A percentile compares a stretch with the other conserved stretches of the same genome.
These are phyloP conservation scores for Stylonectria norvegica DNA, from an alignment of 2,329 filamentous ascomycete genomes.

Conservation along the genomic window DNA sequence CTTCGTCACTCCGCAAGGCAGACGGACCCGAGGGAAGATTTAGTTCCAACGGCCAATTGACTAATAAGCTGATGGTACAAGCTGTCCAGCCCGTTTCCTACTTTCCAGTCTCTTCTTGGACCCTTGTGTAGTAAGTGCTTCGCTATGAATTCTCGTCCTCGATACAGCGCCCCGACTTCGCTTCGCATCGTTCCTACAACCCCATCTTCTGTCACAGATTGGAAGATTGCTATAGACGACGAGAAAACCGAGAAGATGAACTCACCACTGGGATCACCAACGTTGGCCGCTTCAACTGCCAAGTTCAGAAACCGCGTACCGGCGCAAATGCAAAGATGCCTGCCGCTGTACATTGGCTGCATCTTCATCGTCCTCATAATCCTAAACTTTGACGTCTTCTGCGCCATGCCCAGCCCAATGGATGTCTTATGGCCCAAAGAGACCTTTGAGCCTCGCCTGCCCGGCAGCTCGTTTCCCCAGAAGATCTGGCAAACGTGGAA, in stretches of 20 bases:
- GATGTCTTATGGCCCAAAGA: slow-evolving; percentile 14
- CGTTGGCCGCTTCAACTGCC: slow-evolving; percentile 36
- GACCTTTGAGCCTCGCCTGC: slow-evolving; percentile 11
- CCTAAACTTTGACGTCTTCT: slow-evolving; percentile 42
- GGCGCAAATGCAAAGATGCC: slow-evolving; percentile 45
- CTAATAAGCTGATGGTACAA: too few species aligned
- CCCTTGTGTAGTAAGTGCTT: too few species aligned
- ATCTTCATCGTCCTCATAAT: slow-evolving; percentile 45
- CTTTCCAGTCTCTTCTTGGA: too few species aligned
- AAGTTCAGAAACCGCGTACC: slow-evolving; percentile 38
- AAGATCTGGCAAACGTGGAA: slow-evolving; percentile 82
- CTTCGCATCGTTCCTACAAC: slow-evolving; percentile 19
- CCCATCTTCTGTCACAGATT: slow-evolving; percentile 13
- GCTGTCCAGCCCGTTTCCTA: too few species aligned
- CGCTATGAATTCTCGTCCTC: slow-evolving; percentile 25
- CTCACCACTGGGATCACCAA: slow-evolving; percentile 36
- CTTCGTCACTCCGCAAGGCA: too few species aligned
- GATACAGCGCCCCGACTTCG: slow-evolving; percentile 17
- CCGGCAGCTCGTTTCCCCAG: slow-evolving; percentile 48
- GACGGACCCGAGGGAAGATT: too few species aligned
- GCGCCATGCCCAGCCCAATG: slow-evolving; percentile 24
- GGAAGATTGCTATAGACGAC: slow-evolving; percentile 2
- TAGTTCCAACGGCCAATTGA: too few species aligned
- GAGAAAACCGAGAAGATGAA: slow-evolving; percentile 21
- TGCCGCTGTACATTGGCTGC: slow-evolving; percentile 45